A percentile compares a stretch with the other conserved stretches of the same genome.
Evolutionary conservation across 2,329 filamentous ascomycete species (phyloP).

Genomic region (Aureobasidium sp.): DNA sequence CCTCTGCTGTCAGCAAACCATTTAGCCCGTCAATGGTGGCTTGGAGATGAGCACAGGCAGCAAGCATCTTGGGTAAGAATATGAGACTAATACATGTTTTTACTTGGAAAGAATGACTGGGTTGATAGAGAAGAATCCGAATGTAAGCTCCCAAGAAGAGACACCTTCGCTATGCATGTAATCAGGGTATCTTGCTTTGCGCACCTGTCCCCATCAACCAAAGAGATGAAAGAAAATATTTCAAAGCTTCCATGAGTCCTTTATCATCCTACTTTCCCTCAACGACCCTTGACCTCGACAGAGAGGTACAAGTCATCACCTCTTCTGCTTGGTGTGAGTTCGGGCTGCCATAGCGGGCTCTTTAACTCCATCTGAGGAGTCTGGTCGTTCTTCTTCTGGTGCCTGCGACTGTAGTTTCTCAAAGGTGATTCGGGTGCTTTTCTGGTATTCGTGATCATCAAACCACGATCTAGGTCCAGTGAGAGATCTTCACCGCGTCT

Average conservation of each 20-base stretch:
- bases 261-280: constrained; percentile 9
- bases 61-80: background rate
- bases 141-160: background rate
- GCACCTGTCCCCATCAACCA: background rate
- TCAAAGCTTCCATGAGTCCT: constrained; percentile 17
- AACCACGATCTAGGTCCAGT: background rate
- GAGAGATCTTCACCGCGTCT: background rate
- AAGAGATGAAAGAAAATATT: background rate
- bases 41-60: background rate
- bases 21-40: background rate
- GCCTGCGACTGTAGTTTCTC: constrained; percentile 25
- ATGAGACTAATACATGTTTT: background rate
- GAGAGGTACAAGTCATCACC: constrained; percentile 56
- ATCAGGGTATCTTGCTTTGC: constrained; percentile 5
- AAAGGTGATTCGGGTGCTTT: constrained; percentile 22
- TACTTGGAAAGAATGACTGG: background rate
- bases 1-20: too few relatives aligned
- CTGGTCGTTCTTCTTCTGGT: background rate
- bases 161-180: constrained; percentile 16
- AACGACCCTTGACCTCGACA: constrained; percentile 26
- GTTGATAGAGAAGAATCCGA: background rate
- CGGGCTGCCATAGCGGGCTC: constrained; percentile 54
- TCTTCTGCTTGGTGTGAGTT: constrained; percentile 58
- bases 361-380: constrained; percentile 18
- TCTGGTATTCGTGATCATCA: constrained; percentile 17